Evolutionary conservation across 2,329 filamentous ascomycete genomes (phyloP).

Genomic region (Fusarium succisae): DNA sequence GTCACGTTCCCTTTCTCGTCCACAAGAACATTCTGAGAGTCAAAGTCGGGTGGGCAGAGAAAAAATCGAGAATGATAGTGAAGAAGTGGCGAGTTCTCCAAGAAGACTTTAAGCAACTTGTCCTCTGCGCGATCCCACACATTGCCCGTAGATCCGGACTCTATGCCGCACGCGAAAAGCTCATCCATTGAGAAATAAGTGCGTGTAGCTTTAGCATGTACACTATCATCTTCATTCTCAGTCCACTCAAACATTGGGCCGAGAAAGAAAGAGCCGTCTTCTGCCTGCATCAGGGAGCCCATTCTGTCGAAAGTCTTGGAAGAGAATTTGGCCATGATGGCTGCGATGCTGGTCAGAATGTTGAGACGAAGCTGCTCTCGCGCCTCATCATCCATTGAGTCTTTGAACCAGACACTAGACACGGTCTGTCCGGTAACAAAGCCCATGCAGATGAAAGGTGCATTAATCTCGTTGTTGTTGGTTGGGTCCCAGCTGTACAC

Average conservation of each 20-base stretch:
- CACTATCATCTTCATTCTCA: background rate
- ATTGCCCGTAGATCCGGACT: no score
- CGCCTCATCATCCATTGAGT: background rate
- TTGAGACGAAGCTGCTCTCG: background rate
- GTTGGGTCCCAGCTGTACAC: background rate
- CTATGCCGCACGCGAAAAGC: background rate
- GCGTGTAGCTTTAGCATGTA: background rate
- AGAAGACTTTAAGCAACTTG: background rate
- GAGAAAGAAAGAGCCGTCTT: background rate
- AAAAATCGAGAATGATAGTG: background rate
- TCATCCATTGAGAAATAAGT: background rate
- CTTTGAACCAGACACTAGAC: background rate
- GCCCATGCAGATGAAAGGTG: slow-evolving; percentile 1
- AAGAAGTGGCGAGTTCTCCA: background rate
- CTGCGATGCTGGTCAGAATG: background rate
- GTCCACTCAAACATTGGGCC: background rate
- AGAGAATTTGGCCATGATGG: background rate
- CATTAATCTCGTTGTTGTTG: background rate
- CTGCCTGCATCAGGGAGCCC: background rate
- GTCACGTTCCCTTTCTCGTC: background rate
- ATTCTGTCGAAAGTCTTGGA: background rate
- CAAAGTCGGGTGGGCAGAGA: background rate
- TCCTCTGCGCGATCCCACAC: no score
- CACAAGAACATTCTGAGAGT: background rate
- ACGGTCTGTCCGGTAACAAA: background rate